phyloP scores from a whole-genome alignment of 1,139 yeast species.

The Kodamaea derodonti region DNA sequence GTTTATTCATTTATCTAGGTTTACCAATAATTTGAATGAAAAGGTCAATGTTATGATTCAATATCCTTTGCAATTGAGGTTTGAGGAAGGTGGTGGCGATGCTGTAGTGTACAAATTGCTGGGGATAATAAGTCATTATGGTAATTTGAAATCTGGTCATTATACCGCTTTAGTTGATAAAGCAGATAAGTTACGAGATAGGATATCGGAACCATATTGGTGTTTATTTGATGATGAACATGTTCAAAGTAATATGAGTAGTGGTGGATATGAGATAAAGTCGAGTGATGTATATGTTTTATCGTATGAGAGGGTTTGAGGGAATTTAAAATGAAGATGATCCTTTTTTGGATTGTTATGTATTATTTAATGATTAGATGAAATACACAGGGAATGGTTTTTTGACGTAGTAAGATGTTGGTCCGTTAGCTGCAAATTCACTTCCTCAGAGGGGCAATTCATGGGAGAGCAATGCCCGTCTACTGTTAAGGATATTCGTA shows the following conservation, averaged over 20 bases:
- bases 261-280: constrained; percentile 43
- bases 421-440: too few species aligned
- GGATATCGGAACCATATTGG: constrained; percentile 35
- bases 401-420: too few species aligned
- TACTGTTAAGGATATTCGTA: too few species aligned
- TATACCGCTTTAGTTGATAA: constrained; percentile 67
- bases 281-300: constrained; percentile 71
- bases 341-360: too few species aligned
- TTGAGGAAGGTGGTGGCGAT: constrained; percentile 39
- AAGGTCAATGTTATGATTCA: constrained; percentile 52
- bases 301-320: constrained; percentile 50
- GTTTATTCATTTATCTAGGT: constrained; percentile 62
- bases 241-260: constrained; percentile 45
- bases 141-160: constrained; percentile 70
- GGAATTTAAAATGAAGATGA: too few species aligned
- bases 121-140: constrained; percentile 68
- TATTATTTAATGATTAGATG: too few species aligned
- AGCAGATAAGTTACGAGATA: constrained; percentile 11
- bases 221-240: constrained; percentile 71
- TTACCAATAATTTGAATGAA: constrained; percentile 52
- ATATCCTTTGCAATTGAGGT: constrained; percentile 47
- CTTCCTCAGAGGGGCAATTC: too few species aligned
- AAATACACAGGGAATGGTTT: too few species aligned
- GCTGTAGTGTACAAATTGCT: constrained; percentile 47
- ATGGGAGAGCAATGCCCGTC: too few species aligned